Conservation (phyloP, 306 rosid genomes). For the Cicer cuneatum region DNA sequence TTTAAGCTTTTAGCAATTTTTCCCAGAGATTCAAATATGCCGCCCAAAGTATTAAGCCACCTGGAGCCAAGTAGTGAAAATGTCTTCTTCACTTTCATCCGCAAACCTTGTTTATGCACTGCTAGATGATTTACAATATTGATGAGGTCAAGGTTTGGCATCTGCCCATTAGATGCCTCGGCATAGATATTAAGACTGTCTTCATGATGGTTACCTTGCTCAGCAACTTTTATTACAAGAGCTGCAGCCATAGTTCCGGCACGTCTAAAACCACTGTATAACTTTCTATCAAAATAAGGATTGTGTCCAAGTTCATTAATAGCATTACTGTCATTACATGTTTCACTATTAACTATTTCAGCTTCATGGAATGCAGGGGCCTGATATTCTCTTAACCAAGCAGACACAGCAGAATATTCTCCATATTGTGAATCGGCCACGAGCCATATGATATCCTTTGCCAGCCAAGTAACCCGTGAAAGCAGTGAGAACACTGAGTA, state of each 20-base stretch:
- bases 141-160: constrained; percentile 97
- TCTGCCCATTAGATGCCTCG: constrained; percentile 94
- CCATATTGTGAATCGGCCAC: constrained; percentile 84
- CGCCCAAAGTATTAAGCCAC: constrained; percentile 83
- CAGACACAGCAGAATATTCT: constrained; percentile 75
- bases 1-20: constrained; percentile 62
- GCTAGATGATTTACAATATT: constrained; percentile 87
- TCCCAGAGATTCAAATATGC: constrained; percentile 70
- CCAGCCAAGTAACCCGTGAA: constrained; percentile 86
- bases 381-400: constrained; percentile 95
- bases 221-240: constrained; percentile 81
- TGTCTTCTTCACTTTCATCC: constrained; percentile 72
- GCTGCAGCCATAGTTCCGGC: constrained; percentile 98
- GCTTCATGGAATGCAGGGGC: constrained; percentile 61
- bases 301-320: constrained; percentile 52
- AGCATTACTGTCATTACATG: constrained; percentile 53
- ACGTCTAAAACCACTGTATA: constrained; percentile 70
- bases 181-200: constrained; percentile 82
- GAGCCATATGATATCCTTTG: constrained; percentile 93
- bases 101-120: constrained; percentile 84
- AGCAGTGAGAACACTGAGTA: constrained; percentile 89
- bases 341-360: constrained; percentile 51
- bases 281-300: constrained; percentile 45
- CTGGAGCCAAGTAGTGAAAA: constrained; percentile 64
- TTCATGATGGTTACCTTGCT: constrained; percentile 61